These are phyloP conservation scores for Crotalaria pallida DNA, from an alignment of 306 rosid species.

Conservation along the genomic window DNA sequence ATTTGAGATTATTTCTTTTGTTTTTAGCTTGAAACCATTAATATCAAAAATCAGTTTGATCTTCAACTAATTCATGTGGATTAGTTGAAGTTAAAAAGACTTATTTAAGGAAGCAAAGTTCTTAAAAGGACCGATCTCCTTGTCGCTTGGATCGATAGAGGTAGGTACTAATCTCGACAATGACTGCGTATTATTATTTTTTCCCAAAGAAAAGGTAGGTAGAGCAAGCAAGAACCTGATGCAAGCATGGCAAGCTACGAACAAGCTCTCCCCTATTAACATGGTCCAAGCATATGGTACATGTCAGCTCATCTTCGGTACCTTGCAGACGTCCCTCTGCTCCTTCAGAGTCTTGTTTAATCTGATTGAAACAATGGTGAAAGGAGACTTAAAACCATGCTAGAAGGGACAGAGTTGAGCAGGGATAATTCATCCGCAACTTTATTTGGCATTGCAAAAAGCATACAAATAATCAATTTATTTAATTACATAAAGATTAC, in stretches of 20 bases:
- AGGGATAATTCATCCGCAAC: not conserved
- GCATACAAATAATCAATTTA: not conserved
- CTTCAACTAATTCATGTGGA: too few species aligned
- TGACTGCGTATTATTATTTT: not conserved
- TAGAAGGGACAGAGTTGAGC: not conserved
- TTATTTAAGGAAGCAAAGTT: too few species aligned
- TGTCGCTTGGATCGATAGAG: too few species aligned
- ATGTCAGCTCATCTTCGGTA: slow-evolving; percentile 33
- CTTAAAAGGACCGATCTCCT: too few species aligned
- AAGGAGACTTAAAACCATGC: not conserved
- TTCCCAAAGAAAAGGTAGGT: not conserved
- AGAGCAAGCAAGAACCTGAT: slow-evolving; percentile 38
- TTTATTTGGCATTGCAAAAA: not conserved
- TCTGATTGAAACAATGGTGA: slow-evolving; percentile 19
- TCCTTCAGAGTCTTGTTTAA: slow-evolving; percentile 21
- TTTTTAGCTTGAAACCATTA: too few species aligned
- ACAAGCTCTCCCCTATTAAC: slow-evolving; percentile 40
- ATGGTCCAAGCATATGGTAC: slow-evolving; percentile 49
- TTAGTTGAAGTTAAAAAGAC: too few species aligned
- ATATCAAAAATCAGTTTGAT: too few species aligned
- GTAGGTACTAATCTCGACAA: not conserved
- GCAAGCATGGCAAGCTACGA: slow-evolving; percentile 55
- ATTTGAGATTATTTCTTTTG: too few species aligned
- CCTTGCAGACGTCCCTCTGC: slow-evolving; percentile 15
- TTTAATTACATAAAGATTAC: not conserved